A percentile compares a stretch with the other conserved stretches of the same genome.
Conservation (phyloP, 257 asterid genomes). For the Marsdenia floribunda region DNA sequence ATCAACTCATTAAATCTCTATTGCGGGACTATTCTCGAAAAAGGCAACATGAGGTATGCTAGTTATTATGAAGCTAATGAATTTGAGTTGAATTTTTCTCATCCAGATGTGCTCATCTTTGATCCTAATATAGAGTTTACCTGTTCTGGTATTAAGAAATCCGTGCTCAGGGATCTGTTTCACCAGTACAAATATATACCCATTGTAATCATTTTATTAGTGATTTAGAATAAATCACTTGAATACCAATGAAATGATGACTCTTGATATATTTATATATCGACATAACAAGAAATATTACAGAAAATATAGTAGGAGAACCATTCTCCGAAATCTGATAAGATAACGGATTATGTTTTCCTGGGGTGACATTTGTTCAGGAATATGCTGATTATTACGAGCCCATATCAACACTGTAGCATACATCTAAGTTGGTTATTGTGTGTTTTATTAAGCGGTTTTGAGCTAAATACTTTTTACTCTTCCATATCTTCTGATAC, state of each 20-base stretch:
- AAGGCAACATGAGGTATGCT: conserved; percentile 68
- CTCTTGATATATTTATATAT: too few relatives aligned
- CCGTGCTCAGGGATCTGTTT: too few relatives aligned
- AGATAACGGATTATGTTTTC: not conserved
- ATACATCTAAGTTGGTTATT: too few relatives aligned
- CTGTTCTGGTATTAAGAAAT: not conserved
- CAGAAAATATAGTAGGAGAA: too few relatives aligned
- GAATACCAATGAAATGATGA: too few relatives aligned
- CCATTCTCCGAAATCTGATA: not conserved
- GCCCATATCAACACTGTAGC: not conserved
- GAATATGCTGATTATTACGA: not conserved
- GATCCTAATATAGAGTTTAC: not conserved
- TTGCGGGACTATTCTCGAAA: conserved; percentile 69
- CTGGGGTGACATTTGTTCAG: not conserved
- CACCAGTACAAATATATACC: too few relatives aligned
- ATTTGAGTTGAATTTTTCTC: too few relatives aligned
- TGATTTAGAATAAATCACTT: too few relatives aligned
- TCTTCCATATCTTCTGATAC: not conserved
- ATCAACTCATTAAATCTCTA: conserved; percentile 61
- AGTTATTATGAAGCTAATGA: not conserved
- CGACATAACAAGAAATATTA: too few relatives aligned
- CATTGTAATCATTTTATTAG: not conserved
- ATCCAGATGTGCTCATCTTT: too few relatives aligned
- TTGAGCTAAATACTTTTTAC: too few relatives aligned
- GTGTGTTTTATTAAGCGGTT: not conserved